Conservation (phyloP, 2,329 filamentous ascomycete genomes). For the Paecilomyces sp. region DNA sequence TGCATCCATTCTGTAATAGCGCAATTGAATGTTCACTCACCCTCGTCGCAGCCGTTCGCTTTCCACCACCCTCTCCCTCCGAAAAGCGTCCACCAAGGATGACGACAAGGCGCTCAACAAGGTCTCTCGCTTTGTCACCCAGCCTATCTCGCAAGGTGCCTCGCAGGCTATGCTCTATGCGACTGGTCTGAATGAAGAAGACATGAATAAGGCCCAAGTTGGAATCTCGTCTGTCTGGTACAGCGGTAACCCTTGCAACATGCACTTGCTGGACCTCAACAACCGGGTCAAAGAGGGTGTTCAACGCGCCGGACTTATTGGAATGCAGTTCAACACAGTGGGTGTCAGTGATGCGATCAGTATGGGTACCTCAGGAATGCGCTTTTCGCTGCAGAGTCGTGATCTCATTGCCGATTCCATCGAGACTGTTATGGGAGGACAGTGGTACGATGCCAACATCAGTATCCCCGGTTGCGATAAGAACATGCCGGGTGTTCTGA, state of each 20-base stretch:
- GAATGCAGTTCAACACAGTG: conserved; percentile 98
- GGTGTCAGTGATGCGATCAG: conserved; percentile 96
- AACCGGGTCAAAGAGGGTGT: conserved; percentile 67
- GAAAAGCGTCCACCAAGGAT: conserved; percentile 33
- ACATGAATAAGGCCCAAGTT: conserved; percentile 95
- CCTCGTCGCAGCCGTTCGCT: conserved; percentile 21
- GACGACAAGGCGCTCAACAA: conserved; percentile 62
- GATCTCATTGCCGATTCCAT: conserved; percentile 98
- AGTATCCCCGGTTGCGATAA: conserved; percentile 98
- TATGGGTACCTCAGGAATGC: conserved; percentile 97
- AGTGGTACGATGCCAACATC: conserved; percentile 98
- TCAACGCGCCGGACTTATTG: conserved; percentile 69
- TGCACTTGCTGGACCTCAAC: conserved; percentile 91
- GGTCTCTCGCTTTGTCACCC: conserved; percentile 77
- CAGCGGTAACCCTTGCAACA: conserved; percentile 97
- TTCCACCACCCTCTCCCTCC: conserved; percentile 41
- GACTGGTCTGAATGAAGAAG: conserved; percentile 75
- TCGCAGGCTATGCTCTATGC: conserved; percentile 99
- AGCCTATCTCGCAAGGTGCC: conserved; percentile 95
- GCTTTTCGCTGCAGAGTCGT: conserved; percentile 86
- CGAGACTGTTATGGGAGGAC: conserved; percentile 97
- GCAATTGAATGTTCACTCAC: conserved; percentile 3
- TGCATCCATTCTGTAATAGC: conserved; percentile 4
- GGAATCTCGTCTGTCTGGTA: conserved; percentile 99
- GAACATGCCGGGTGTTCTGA: conserved; percentile 93